Evolutionary conservation across 2,329 filamentous ascomycete genomes (phyloP), one percentile per base, ranked within the genome.

Genomic region (Colletotrichum acutatum): DNA sequence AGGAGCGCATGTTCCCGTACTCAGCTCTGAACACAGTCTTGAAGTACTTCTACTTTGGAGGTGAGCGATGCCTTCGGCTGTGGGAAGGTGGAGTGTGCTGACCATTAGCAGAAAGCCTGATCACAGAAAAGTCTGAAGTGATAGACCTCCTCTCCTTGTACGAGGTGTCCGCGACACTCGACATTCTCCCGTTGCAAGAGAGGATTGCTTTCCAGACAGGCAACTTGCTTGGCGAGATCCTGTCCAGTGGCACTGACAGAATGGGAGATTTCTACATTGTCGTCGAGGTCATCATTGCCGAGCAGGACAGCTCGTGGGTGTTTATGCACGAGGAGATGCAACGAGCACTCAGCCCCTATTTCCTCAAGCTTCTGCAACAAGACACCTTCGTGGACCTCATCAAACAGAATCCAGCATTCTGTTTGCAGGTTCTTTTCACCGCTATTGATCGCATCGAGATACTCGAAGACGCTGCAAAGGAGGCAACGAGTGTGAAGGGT

Each of bases 181-280:
- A 5, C 8, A n/a, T 71, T 49, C 22, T 49, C 26, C 6, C 22
- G 0, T 49, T 71, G 1, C 57, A 61, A 34, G 16, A 28, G 1
- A 5, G 32, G 19, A n/a, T 68, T 16, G 65, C 32, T 14, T 30
- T 37, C 14, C 34, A 34, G 6, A 24, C 63, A 22, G 58, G 69
- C 26, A 5, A 26, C 14, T 22, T 58, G 24, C 30, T 72, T 7
- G n/a, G 53, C 19, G 37, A 62, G 8, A 68, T 72, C 12, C 52
- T 72, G 19, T 14, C 12, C 3, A 57, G 22, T 24, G 26, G 58
- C 5, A 30, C 68, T 14, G 19, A 68, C 7, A 24, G 56, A 12
- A 24, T 72, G 19, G 58, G 57, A 11, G 69, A 72, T 14, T 68
- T 72, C n/a, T 58, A 58, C 16, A 63, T 59, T 9, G 65, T 46